A percentile compares a stretch with the other conserved stretches of the same genome.
Conservation (phyloP, 805 yeast species). For the Metschnikowia kofuensis region DNA sequence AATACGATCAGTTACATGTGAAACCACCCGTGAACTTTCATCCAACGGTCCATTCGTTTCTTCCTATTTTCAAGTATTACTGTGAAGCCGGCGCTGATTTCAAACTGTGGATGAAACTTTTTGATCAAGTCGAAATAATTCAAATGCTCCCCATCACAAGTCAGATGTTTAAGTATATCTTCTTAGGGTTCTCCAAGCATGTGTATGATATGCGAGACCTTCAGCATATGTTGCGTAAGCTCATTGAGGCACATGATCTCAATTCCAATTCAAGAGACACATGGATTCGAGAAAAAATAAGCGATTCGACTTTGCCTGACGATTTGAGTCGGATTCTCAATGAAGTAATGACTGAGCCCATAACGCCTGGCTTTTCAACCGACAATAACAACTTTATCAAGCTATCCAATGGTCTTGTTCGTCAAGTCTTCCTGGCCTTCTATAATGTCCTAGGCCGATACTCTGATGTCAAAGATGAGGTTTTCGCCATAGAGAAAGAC, state of each 20-base stretch:
- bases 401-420: conserved; percentile 14
- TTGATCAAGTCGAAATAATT: conserved; percentile 20
- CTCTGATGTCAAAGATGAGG: conserved; percentile 2
- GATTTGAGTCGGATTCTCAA: conserved; percentile 5
- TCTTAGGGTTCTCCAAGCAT: conserved; percentile 14
- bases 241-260: conserved; percentile 13
- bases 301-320: conserved; percentile 10
- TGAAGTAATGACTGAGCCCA: conserved; percentile 2
- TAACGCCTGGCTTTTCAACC: background rate
- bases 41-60: conserved; percentile 28
- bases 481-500: conserved; percentile 7
- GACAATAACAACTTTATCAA: conserved; percentile 12
- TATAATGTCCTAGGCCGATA: conserved; percentile 4
- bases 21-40: conserved; percentile 16
- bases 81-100: conserved; percentile 13
- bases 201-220: conserved; percentile 5
- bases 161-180: conserved; percentile 23
- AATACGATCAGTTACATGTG: conserved; percentile 15
- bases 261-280: conserved; percentile 11
- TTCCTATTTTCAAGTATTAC: conserved; percentile 19
- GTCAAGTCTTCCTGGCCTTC: conserved; percentile 11
- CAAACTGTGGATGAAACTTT: conserved; percentile 11
- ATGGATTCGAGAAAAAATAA: conserved; percentile 12
- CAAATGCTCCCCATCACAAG: conserved; percentile 33
- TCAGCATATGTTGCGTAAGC: conserved; percentile 9